Evolutionary conservation across 257 asterid genomes (phyloP).

Genomic region (Osmanthus fragrans): DNA sequence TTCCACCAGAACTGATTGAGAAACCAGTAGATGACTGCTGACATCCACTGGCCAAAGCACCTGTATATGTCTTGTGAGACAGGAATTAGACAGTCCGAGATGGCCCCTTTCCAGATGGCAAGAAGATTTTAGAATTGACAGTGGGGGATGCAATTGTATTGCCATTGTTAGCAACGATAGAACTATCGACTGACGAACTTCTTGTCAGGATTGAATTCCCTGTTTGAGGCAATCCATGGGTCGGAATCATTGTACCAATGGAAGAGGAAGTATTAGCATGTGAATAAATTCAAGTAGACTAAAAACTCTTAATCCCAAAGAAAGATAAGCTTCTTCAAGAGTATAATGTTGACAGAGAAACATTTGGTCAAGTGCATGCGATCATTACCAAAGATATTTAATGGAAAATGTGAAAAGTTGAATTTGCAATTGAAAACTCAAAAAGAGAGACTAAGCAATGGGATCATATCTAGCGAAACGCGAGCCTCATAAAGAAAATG

Average conservation of each 20-base stretch:
- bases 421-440: too few relatives aligned
- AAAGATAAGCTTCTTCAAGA: too few relatives aligned
- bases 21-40: conserved; percentile 68
- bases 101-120: conserved; percentile 40
- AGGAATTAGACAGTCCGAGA: conserved; percentile 38
- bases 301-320: too few relatives aligned
- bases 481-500: too few relatives aligned
- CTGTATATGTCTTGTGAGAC: conserved; percentile 44
- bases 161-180: conserved; percentile 44
- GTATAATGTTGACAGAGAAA: too few relatives aligned
- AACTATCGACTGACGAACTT: conserved; percentile 55
- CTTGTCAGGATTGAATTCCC: conserved; percentile 56
- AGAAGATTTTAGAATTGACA: conserved; percentile 57
- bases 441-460: too few relatives aligned
- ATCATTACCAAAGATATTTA: too few relatives aligned
- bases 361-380: too few relatives aligned
- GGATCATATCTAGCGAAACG: too few relatives aligned
- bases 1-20: conserved; percentile 70
- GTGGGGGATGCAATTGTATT: conserved; percentile 49
- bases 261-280: conserved; percentile 78
- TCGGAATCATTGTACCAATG: conserved; percentile 93
- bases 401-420: too few relatives aligned
- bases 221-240: conserved; percentile 89
- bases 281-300: conserved; percentile 23
- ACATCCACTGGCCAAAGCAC: conserved; percentile 62